Evolutionary conservation across 176 grass and related monocot species (phyloP).

Genomic region (Bromus sterilis): DNA sequence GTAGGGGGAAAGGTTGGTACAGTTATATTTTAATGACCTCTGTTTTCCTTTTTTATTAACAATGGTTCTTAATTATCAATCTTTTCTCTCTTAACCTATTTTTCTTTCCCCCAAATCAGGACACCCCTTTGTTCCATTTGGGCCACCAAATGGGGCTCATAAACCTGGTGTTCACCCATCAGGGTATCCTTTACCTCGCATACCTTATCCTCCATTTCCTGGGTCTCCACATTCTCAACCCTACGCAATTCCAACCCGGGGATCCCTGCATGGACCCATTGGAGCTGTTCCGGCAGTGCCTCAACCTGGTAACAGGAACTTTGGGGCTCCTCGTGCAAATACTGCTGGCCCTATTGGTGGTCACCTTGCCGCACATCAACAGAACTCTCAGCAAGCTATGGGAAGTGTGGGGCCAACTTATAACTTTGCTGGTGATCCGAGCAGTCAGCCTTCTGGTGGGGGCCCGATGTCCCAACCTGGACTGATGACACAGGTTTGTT

Average conservation of each 20-base stretch:
- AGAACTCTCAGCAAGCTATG: conserved; percentile 79
- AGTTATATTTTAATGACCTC: not conserved
- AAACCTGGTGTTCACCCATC: conserved; percentile 71
- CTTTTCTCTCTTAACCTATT: not conserved
- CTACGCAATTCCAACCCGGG: conserved; percentile 91
- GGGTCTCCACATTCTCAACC: conserved; percentile 90
- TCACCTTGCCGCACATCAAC: conserved; percentile 83
- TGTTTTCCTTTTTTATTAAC: not conserved
- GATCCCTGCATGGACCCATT: conserved; percentile 75
- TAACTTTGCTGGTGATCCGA: conserved; percentile 60
- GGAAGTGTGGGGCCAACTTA: conserved; percentile 55
- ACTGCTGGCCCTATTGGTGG: conserved; percentile 84
- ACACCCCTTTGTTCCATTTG: conserved; percentile 78
- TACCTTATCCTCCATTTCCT: conserved; percentile 82
- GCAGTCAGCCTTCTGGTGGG: conserved; percentile 80
- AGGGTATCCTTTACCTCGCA: conserved; percentile 68
- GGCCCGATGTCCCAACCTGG: conserved; percentile 75
- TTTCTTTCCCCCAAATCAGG: conserved; percentile 15
- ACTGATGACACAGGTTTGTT: conserved; percentile 93
- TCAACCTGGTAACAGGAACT: conserved; percentile 76
- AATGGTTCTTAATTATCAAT: not conserved
- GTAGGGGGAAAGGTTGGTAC: conserved; percentile 65
- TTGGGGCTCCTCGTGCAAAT: conserved; percentile 73
- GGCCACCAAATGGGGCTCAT: conserved; percentile 70
- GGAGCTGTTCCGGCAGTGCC: conserved; percentile 68